phyloP scores from a whole-genome alignment of 1,284 basidiomycete genomes.

The Fistulinella cinereoalba region DNA sequence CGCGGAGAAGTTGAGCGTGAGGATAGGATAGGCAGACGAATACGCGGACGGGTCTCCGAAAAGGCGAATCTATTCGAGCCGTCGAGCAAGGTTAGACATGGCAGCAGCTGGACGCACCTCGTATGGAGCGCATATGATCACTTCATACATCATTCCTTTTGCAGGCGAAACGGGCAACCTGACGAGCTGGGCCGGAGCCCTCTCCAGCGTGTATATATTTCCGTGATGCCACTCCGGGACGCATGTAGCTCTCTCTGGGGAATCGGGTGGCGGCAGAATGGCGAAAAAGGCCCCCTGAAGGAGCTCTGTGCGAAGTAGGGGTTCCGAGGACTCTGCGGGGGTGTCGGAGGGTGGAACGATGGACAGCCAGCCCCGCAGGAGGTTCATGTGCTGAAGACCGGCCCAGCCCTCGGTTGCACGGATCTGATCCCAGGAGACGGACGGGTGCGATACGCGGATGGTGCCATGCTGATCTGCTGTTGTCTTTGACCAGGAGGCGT shows the following conservation, averaged over 20 bases:
- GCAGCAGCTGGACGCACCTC: constrained; percentile 19
- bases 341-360: constrained; percentile 45
- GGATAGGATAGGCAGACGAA: constrained; percentile 44
- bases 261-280: constrained; percentile 43
- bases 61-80: constrained; percentile 58
- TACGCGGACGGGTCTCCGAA: constrained; percentile 65
- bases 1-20: constrained; percentile 48
- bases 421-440: constrained; percentile 59
- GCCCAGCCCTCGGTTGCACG: constrained; percentile 80
- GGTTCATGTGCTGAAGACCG: constrained; percentile 67
- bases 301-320: constrained; percentile 42
- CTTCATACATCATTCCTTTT: constrained; percentile 63
- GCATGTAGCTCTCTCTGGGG: constrained; percentile 14
- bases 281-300: constrained; percentile 68
- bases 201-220: constrained; percentile 66
- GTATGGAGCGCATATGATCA: constrained; percentile 35
- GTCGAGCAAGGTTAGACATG: neutral
- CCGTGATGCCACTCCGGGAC: constrained; percentile 67
- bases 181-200: constrained; percentile 48
- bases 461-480: constrained; percentile 42
- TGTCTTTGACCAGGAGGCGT: constrained; percentile 55
- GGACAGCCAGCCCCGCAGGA: constrained; percentile 61
- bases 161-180: constrained; percentile 45
- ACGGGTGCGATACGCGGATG: constrained; percentile 59
- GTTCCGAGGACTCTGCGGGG: constrained; percentile 29